Evolutionary conservation across 2,329 filamentous ascomycete genomes (phyloP).

Genomic region (Pseudogymnoascus pannorum): DNA sequence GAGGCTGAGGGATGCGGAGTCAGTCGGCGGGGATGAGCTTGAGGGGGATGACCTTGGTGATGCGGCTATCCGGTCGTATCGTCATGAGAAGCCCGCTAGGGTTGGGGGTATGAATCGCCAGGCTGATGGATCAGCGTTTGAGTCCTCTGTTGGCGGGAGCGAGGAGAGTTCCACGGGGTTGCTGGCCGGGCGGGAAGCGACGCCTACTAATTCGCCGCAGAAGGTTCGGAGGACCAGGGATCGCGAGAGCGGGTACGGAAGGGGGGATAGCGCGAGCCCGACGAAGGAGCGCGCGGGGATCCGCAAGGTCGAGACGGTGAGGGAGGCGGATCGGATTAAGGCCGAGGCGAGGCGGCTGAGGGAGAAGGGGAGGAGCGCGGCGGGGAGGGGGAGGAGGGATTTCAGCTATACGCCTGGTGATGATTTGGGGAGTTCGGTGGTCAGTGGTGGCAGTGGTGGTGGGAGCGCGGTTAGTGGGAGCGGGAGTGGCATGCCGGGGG

Average conservation of each 20-base stretch:
- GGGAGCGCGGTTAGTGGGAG: conserved; percentile 7
- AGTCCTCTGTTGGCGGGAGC: conserved; percentile 29
- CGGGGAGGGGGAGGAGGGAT: conserved; percentile 19
- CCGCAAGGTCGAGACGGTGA: conserved; percentile 27
- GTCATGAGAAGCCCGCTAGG: conserved; percentile 75
- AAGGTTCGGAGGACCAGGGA: conserved; percentile 13
- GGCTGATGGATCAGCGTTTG: conserved; percentile 66
- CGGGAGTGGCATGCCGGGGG: conserved; percentile 18
- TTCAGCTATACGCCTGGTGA: conserved; percentile 28
- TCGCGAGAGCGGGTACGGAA: background rate
- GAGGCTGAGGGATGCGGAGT: background rate
- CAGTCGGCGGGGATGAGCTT: conserved; percentile 29
- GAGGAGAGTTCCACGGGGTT: conserved; percentile 41
- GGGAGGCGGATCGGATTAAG: conserved; percentile 48
- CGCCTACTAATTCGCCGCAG: conserved; percentile 47
- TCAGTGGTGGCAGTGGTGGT: too few relatives aligned
- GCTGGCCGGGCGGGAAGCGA: conserved; percentile 49
- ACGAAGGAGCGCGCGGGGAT: conserved; percentile 11
- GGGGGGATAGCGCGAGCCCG: background rate
- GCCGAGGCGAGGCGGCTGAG: conserved; percentile 49
- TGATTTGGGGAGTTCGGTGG: conserved; percentile 21
- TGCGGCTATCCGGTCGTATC: conserved; percentile 72
- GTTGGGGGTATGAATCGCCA: conserved; percentile 85
- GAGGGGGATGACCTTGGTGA: conserved; percentile 51
- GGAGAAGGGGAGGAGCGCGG: conserved; percentile 40